phyloP scores from a whole-genome alignment of 2,329 filamentous ascomycete species.

The Colletotrichum liriopes region DNA sequence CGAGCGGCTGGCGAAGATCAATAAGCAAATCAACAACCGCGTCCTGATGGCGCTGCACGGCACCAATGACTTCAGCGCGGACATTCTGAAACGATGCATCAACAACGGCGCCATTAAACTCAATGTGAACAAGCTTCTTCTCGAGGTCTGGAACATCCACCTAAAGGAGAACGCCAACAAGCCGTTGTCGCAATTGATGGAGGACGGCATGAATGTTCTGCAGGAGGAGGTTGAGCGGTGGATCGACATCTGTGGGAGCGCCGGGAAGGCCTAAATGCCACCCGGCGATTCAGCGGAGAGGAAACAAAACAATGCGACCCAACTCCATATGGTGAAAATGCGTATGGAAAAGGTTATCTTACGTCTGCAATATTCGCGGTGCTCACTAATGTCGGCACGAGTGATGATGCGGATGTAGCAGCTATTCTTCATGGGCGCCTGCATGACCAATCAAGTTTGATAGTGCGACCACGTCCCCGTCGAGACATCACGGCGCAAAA shows the following conservation, averaged over 20 bases:
- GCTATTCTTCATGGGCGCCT: background rate
- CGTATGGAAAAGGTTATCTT: too few species aligned
- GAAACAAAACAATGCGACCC: background rate
- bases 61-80: conserved; percentile 45
- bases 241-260: conserved; percentile 47
- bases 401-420: too few species aligned
- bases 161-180: conserved; percentile 43
- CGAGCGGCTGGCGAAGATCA: conserved; percentile 61
- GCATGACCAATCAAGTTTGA: background rate
- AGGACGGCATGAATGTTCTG: conserved; percentile 45
- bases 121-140: conserved; percentile 43
- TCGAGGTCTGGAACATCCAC: conserved; percentile 29
- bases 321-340: too few species aligned
- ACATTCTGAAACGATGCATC: conserved; percentile 43
- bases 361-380: too few species aligned
- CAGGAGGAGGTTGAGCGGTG: conserved; percentile 45
- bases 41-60: conserved; percentile 46
- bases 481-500: background rate
- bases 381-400: too few species aligned
- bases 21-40: conserved; percentile 42
- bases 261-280: conserved; percentile 43
- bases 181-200: conserved; percentile 46
- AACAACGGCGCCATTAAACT: conserved; percentile 42
- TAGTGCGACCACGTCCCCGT: background rate
- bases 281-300: background rate